A percentile compares a stretch with the other conserved stretches of the same genome.
Conservation (phyloP, 2,329 filamentous ascomycete genomes). For the Pseudogymnoascus pannorum region DNA sequence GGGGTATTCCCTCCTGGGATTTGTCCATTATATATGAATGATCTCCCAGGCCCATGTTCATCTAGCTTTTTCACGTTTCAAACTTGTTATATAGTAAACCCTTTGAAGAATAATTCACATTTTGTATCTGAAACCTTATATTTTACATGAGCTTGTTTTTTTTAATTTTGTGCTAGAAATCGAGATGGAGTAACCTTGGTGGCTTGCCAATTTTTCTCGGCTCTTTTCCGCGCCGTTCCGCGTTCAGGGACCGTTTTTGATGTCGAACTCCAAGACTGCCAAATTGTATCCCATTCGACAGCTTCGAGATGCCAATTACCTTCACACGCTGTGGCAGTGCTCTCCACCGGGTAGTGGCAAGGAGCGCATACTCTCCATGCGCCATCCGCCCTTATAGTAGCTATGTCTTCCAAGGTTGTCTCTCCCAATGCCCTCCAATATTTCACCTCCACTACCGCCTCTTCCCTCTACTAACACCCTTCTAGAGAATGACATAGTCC, state of each 20-base stretch:
- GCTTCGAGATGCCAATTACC: not conserved
- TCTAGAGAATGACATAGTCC: slow-evolving; percentile 27
- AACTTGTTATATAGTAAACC: too few relatives aligned
- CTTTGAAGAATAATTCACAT: too few relatives aligned
- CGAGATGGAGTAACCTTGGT: not conserved
- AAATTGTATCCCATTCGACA: not conserved
- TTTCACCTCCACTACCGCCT: not conserved
- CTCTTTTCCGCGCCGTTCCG: not conserved
- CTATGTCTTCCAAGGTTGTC: not conserved
- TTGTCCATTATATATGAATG: too few relatives aligned
- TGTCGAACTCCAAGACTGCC: not conserved
- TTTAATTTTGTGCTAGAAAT: not conserved
- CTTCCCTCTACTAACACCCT: not conserved
- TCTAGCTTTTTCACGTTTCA: too few relatives aligned
- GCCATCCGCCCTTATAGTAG: not conserved
- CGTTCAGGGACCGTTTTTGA: not conserved
- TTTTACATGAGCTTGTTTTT: not conserved
- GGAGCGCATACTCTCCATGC: not conserved
- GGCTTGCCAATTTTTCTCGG: slow-evolving; percentile 1
- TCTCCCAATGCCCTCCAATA: not conserved
- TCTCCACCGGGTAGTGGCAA: not conserved
- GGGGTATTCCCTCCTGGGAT: too few relatives aligned
- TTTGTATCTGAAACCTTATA: too few relatives aligned
- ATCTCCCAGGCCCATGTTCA: too few relatives aligned
- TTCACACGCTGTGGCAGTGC: not conserved